Conservation (phyloP, 768 basidiomycete genomes). For the Pleurotus ostreatus region DNA sequence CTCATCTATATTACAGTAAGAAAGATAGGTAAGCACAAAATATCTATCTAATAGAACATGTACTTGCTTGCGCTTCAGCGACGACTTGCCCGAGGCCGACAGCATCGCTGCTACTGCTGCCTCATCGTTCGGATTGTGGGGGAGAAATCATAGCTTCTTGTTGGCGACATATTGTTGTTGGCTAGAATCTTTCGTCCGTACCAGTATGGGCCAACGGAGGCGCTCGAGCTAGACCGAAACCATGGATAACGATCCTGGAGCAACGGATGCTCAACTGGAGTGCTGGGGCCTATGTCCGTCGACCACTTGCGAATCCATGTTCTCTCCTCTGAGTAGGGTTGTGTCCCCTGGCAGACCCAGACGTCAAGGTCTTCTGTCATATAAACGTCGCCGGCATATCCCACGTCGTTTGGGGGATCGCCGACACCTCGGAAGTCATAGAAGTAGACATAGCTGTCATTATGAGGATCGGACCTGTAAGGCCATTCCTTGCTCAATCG, state of each 20-base stretch:
- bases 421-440: not conserved
- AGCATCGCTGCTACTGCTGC: not conserved
- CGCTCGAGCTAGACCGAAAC: not conserved
- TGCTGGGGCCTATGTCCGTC: not conserved
- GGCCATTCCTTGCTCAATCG: not conserved
- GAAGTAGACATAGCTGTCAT: not conserved
- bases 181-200: not conserved
- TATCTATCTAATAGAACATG: too few species aligned
- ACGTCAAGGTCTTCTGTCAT: not conserved
- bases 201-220: not conserved
- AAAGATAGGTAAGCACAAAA: too few species aligned
- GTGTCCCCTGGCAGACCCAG: not conserved
- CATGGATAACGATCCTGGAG: not conserved
- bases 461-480: not conserved
- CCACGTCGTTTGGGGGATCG: slow-evolving; percentile 2
- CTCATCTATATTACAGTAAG: too few species aligned
- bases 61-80: too few species aligned
- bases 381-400: slow-evolving; percentile 2
- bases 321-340: not conserved
- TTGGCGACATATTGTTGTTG: not conserved
- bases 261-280: not conserved
- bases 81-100: too few species aligned
- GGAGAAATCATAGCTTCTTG: not conserved
- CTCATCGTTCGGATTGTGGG: not conserved
- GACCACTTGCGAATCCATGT: not conserved